These are phyloP conservation scores for Lantana camara DNA, from an alignment of 257 asterid species.

Conservation along the genomic window DNA sequence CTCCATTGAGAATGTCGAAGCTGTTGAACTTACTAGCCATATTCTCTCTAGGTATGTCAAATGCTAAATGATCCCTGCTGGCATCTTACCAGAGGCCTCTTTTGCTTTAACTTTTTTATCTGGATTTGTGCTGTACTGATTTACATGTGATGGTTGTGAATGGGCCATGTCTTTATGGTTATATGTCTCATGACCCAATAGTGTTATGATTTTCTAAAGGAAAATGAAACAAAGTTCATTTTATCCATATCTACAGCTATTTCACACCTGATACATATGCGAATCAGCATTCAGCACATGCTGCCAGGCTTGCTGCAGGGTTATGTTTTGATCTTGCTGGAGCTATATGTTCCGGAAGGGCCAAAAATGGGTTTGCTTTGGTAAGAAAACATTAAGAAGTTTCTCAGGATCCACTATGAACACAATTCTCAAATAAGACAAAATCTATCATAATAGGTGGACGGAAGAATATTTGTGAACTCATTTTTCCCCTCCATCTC, in stretches of 20 bases:
- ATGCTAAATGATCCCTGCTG: constrained; percentile 13
- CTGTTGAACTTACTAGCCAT: constrained; percentile 81
- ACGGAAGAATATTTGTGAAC: constrained; percentile 12
- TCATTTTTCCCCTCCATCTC: constrained; percentile 30
- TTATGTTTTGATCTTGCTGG: constrained; percentile 96
- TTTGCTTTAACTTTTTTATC: background rate
- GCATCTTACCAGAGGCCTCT: constrained; percentile 9
- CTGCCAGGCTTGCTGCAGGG: constrained; percentile 99
- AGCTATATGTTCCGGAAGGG: constrained; percentile 71
- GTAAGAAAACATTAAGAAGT: constrained; percentile 45
- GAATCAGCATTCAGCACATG: constrained; percentile 83
- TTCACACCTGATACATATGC: constrained; percentile 98
- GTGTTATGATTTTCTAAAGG: background rate
- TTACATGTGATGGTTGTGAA: constrained; percentile 9
- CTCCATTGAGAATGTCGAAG: constrained; percentile 74
- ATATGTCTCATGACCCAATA: constrained; percentile 17
- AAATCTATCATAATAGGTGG: constrained; percentile 18
- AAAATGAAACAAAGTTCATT: constrained; percentile 15
- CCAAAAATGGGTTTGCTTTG: constrained; percentile 97
- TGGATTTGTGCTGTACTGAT: constrained; percentile 14
- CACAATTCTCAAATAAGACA: constrained; percentile 12
- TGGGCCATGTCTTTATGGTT: constrained; percentile 9
- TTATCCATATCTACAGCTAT: constrained; percentile 61
- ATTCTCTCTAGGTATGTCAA: constrained; percentile 68
- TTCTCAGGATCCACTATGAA: constrained; percentile 15